Base-by-base conservation (phyloP, 176 grass and related monocot species). In the Rhynchospora tenuis region DNA sequence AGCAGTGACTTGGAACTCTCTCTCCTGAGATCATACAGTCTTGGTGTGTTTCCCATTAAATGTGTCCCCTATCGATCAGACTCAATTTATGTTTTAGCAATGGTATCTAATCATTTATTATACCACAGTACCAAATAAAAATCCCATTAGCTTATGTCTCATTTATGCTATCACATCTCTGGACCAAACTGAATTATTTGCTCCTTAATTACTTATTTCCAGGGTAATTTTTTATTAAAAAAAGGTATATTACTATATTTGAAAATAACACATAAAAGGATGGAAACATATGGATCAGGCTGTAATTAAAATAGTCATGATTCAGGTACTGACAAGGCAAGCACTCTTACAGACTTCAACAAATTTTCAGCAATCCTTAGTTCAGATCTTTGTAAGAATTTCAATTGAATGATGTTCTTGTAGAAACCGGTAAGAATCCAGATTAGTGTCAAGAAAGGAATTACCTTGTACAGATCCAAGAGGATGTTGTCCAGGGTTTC, bases 401-500 rank as follows among this genome's bases (percentile, higher is more conserved):
- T n/a, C n/a, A n/a, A n/a, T n/a, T n/a, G n/a, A n/a, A n/a, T n/a
- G n/a, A n/a, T n/a, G n/a, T n/a, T n/a, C n/a, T n/a, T n/a, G n/a
- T n/a, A n/a, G n/a, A n/a, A n/a, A n/a, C n/a, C n/a, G 38, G 3
- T 38, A 17, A 33, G 28, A 67, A 64, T 29, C 14, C 3, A 64
- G 10, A 64, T 28, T 14, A 28, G 29, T 56, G 4, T 10, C 11
- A 14, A 4, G 61, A 12, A 64, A 50, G 16, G 38, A 7, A 64
- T 2, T 69, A 98, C 95, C 95, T 98, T 98, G 93, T 89, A 95
- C 23, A 98, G 89, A 63, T 98, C 95, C 63, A 95, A 87, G 47
- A 98, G 92, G 72, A 98, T 98, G 84, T 98, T 98, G 63, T 98
- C 96, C n/a, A 98, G 91, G 0, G 96, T 95, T 84, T 98, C 96